These are phyloP conservation scores for Cytospora leucostoma DNA, from an alignment of 2,329 filamentous ascomycete genomes.

Conservation along the genomic window DNA sequence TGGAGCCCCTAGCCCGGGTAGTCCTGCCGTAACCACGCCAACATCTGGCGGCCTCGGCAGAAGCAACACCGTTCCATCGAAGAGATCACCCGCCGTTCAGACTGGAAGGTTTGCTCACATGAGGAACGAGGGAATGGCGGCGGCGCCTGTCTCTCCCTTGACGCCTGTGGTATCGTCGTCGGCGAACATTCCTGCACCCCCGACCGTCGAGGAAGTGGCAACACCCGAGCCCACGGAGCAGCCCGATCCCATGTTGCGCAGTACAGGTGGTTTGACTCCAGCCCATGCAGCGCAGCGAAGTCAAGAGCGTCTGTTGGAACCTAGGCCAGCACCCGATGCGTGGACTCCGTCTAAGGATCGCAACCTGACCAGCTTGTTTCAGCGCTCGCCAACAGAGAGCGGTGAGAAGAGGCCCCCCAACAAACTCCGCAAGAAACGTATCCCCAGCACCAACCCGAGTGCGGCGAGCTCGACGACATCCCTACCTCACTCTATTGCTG, in stretches of 20 bases:
- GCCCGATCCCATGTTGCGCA: slow-evolving; percentile 21
- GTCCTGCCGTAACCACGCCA: slow-evolving; percentile 55
- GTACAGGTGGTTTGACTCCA: slow-evolving; percentile 18
- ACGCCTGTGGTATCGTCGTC: slow-evolving; percentile 45
- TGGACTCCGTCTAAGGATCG: slow-evolving; percentile 64
- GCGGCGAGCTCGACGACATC: slow-evolving; percentile 89
- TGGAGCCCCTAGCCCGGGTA: slow-evolving; percentile 69
- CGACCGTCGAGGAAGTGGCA: slow-evolving; percentile 40
- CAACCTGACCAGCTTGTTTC: slow-evolving; percentile 69
- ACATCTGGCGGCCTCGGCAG: slow-evolving; percentile 58
- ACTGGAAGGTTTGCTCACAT: slow-evolving; percentile 64
- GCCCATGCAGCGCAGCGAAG: slow-evolving; percentile 43
- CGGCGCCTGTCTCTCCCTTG: slow-evolving; percentile 38
- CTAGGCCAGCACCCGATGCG: slow-evolving; percentile 36
- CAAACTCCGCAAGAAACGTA: slow-evolving; percentile 85
- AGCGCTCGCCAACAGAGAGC: slow-evolving; percentile 64
- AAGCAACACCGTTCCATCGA: slow-evolving; percentile 93
- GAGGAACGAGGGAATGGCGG: slow-evolving; percentile 31
- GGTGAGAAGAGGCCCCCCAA: slow-evolving; percentile 76
- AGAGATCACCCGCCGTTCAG: slow-evolving; percentile 74
- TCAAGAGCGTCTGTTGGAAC: slow-evolving; percentile 50
- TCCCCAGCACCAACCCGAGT: slow-evolving; percentile 78
- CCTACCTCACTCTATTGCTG: slow-evolving; percentile 51
- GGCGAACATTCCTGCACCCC: slow-evolving; percentile 49
- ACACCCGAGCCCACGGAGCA: slow-evolving; percentile 33